Percentiles rank a stretch among this genome's conserved stretches.
phyloP scores from a whole-genome alignment of 805 yeast genomes.

The Suhomyces tanzawaensis region DNA sequence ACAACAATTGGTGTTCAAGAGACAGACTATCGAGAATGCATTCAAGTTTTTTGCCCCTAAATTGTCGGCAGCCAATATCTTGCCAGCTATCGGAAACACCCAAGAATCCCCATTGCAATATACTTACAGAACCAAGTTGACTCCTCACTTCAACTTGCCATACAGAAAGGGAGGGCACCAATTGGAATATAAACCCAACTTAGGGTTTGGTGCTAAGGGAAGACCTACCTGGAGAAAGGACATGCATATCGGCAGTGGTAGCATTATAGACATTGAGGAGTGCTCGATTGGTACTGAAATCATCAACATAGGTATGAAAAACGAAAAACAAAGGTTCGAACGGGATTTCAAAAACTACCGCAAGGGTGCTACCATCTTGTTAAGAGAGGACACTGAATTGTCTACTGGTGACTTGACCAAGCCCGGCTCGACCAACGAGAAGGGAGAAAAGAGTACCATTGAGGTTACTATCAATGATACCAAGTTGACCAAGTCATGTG shows the following conservation, averaged over 20 bases:
- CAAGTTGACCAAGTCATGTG: conserved; percentile 62
- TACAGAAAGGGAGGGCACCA: conserved; percentile 37
- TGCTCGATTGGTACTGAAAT: conserved; percentile 85
- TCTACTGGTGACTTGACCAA: conserved; percentile 3
- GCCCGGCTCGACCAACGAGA: conserved; percentile 44
- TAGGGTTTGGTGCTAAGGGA: conserved; percentile 90
- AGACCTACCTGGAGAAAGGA: conserved; percentile 63
- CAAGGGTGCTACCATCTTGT: conserved; percentile 81
- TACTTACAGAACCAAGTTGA: conserved; percentile 84
- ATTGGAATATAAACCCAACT: conserved; percentile 52
- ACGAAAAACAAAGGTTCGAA: conserved; percentile 61
- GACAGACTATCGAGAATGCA: conserved; percentile 75
- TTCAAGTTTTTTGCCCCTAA: conserved; percentile 71
- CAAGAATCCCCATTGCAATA: conserved; percentile 74
- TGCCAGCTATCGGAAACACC: conserved; percentile 65
- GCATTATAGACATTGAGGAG: conserved; percentile 87
- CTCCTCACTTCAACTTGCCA: conserved; percentile 92
- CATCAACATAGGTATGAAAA: conserved; percentile 67
- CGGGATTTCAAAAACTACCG: conserved; percentile 48
- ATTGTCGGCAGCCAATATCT: conserved; percentile 34
- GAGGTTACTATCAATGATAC: conserved; percentile 26
- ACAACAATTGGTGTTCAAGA: conserved; percentile 70
- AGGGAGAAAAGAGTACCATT: conserved; percentile 30
- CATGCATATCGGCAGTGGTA: conserved; percentile 55
- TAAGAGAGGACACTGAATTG: conserved; percentile 68